A percentile compares a stretch with the other conserved stretches of the same genome.
Evolutionary conservation across 441 rosid species (phyloP).

Genomic region (Iberis amara): DNA sequence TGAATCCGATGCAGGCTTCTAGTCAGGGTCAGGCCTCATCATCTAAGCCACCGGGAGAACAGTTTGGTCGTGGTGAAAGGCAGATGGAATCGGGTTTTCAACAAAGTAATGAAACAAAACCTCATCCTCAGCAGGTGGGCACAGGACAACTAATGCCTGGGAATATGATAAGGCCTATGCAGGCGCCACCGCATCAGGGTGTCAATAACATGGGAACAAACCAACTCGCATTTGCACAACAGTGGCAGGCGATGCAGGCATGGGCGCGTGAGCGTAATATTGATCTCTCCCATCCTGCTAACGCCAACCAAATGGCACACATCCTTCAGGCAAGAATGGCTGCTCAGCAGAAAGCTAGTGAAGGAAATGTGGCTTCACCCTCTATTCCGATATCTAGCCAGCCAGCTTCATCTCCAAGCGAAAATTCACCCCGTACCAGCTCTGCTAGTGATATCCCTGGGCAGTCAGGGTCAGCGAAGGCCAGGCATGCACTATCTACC

Average conservation of each 20-base stretch:
- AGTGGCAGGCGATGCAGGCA: slow-evolving; percentile 77
- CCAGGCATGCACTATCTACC: slow-evolving; percentile 46
- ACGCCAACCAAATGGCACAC: slow-evolving; percentile 82
- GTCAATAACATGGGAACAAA: slow-evolving; percentile 57
- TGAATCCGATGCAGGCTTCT: slow-evolving; percentile 65
- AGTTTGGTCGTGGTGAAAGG: slow-evolving; percentile 58
- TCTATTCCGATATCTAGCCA: slow-evolving; percentile 57
- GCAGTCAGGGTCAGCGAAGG: slow-evolving; percentile 73
- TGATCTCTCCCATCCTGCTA: slow-evolving; percentile 87
- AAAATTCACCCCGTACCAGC: slow-evolving; percentile 72
- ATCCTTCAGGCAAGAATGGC: slow-evolving; percentile 84
- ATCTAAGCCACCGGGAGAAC: slow-evolving; percentile 70
- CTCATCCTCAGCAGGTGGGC: slow-evolving; percentile 43
- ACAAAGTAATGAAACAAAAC: slow-evolving; percentile 60
- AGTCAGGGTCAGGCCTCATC: slow-evolving; percentile 82
- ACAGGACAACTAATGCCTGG: slow-evolving; percentile 58
- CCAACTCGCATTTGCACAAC: slow-evolving; percentile 74
- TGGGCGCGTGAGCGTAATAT: slow-evolving; percentile 90
- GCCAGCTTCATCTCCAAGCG: slow-evolving; percentile 68
- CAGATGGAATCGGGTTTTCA: slow-evolving; percentile 66
- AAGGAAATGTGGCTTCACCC: slow-evolving; percentile 45
- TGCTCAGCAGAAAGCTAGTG: slow-evolving; percentile 72
- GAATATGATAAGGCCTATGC: slow-evolving; percentile 64
- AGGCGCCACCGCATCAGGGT: slow-evolving; percentile 65
- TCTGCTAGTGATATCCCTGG: slow-evolving; percentile 79